phyloP scores from a whole-genome alignment of 129 eudicot genomes.

The Oenanthe sinensis region DNA sequence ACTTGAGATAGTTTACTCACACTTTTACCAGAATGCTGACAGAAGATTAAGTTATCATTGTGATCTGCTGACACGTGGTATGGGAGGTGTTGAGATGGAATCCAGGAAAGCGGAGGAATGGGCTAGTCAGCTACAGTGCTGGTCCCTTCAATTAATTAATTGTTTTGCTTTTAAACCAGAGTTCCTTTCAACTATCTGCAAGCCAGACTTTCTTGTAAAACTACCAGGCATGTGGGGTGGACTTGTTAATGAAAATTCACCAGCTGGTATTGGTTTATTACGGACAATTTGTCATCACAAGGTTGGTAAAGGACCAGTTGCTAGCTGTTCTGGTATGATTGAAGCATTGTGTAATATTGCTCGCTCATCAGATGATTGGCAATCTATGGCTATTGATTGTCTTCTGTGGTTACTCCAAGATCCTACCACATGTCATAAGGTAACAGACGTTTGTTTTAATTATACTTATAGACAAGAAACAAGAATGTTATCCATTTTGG shows the following conservation, averaged over 20 bases:
- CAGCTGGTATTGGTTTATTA: conserved; percentile 92
- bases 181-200: conserved; percentile 78
- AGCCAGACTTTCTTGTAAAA: conserved; percentile 68
- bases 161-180: conserved; percentile 93
- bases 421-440: conserved; percentile 87
- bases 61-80: conserved; percentile 94
- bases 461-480: not conserved
- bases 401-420: conserved; percentile 96
- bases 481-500: not conserved
- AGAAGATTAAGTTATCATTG: conserved; percentile 88
- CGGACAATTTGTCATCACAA: conserved; percentile 93
- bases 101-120: conserved; percentile 98
- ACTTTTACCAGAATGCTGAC: conserved; percentile 78
- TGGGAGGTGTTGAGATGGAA: conserved; percentile 99
- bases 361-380: conserved; percentile 97
- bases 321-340: conserved; percentile 72
- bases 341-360: conserved; percentile 93
- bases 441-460: conserved; percentile 16
- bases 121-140: conserved; percentile 98
- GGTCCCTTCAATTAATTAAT: conserved; percentile 97
- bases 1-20: conserved; percentile 89
- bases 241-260: conserved; percentile 94
- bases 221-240: conserved; percentile 99
- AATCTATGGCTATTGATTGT: conserved; percentile 97
- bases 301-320: conserved; percentile 86